Percentiles rank a stretch among this genome's conserved stretches.
These are phyloP conservation scores for Fusarium marasasianum DNA, from an alignment of 2,329 filamentous ascomycete genomes.

Conservation along the genomic window DNA sequence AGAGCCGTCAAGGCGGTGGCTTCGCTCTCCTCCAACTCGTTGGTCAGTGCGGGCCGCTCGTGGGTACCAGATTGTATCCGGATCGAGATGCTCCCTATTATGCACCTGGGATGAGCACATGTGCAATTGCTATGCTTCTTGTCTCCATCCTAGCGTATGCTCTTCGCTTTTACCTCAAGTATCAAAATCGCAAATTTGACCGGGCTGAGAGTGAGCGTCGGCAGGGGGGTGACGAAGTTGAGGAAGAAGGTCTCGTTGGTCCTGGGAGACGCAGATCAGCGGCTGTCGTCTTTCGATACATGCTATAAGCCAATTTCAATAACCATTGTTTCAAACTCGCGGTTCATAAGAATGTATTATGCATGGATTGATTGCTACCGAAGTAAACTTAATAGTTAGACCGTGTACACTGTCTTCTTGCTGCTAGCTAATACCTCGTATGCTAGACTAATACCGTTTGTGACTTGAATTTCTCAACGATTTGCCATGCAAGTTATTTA, in stretches of 20 bases:
- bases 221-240: constrained; percentile 41
- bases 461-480: background rate
- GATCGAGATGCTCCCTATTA: constrained; percentile 69
- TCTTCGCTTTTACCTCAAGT: constrained; percentile 63
- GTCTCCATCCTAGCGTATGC: constrained; percentile 65
- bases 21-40: constrained; percentile 84
- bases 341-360: background rate
- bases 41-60: constrained; percentile 79
- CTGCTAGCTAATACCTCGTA: constrained; percentile 19
- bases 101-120: constrained; percentile 68
- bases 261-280: constrained; percentile 36
- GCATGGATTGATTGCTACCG: background rate
- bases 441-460: background rate
- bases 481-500: background rate
- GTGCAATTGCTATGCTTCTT: constrained; percentile 68
- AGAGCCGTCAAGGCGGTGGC: constrained; percentile 75
- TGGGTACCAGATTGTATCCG: constrained; percentile 75
- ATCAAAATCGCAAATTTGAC: constrained; percentile 61
- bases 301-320: constrained; percentile 49
- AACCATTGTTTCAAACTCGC: background rate
- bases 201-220: constrained; percentile 42
- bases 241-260: constrained; percentile 54
- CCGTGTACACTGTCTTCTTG: constrained; percentile 16
- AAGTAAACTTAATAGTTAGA: constrained; percentile 10
- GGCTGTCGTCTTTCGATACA: constrained; percentile 54